Conservation (phyloP, 2,329 filamentous ascomycete species). For the Pestalotiopsis sp. region DNA sequence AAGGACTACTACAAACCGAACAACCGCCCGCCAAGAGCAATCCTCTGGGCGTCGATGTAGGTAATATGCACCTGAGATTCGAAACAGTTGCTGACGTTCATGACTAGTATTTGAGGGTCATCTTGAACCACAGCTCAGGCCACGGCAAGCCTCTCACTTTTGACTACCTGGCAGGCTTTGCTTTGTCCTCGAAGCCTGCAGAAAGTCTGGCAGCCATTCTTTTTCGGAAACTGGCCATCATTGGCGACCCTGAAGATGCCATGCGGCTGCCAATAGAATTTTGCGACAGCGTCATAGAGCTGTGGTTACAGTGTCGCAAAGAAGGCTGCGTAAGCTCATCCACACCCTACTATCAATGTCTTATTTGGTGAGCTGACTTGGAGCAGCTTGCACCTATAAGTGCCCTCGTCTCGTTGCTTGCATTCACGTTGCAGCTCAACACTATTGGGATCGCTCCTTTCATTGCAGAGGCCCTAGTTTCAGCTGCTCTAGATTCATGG, state of each 20-base stretch:
- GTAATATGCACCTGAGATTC: conserved; percentile 17
- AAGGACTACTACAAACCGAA: neutral
- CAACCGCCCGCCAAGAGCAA: conserved; percentile 10
- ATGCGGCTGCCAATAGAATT: conserved; percentile 66
- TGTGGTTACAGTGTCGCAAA: conserved; percentile 70
- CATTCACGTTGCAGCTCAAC: conserved; percentile 17
- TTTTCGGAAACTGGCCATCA: conserved; percentile 65
- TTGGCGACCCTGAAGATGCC: conserved; percentile 51
- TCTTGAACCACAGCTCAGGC: conserved; percentile 63
- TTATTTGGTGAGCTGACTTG: neutral
- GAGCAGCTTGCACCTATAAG: conserved; percentile 60
- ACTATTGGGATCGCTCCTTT: conserved; percentile 56
- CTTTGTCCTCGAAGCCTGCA: conserved; percentile 64
- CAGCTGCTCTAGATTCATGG: conserved; percentile 60
- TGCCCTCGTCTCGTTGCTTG: conserved; percentile 56
- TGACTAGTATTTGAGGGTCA: conserved; percentile 60
- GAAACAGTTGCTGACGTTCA: conserved; percentile 15
- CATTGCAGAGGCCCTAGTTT: conserved; percentile 60
- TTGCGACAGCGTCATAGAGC: conserved; percentile 61
- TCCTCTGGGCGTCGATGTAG: conserved; percentile 47
- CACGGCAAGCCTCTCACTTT: conserved; percentile 64
- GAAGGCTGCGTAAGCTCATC: conserved; percentile 49
- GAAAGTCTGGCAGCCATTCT: conserved; percentile 69
- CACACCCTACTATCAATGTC: neutral
- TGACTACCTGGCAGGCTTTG: conserved; percentile 66